These are phyloP conservation scores for Botrytis tulipae DNA, from an alignment of 2,329 filamentous ascomycete genomes.

Conservation along the genomic window DNA sequence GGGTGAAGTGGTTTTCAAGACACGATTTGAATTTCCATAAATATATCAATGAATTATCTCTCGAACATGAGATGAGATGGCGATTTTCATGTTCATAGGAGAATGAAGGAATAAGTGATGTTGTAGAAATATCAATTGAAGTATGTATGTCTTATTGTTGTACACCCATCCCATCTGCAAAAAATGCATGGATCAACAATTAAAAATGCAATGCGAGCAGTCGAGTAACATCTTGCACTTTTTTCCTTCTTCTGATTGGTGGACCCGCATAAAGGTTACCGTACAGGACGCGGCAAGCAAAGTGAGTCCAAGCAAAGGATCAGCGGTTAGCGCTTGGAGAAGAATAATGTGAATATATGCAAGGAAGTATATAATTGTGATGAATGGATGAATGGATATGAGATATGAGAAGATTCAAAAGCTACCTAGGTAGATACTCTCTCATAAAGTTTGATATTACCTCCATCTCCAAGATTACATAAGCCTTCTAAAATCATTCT, in stretches of 20 bases:
- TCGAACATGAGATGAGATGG: not conserved
- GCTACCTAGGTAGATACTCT: too few relatives aligned
- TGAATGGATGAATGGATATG: not conserved
- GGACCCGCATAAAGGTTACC: not conserved
- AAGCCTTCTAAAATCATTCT: not conserved
- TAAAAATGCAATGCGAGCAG: constrained; percentile 7
- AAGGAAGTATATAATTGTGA: too few relatives aligned
- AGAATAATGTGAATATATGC: not conserved
- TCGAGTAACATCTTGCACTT: not conserved
- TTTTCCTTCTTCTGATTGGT: not conserved
- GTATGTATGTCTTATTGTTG: not conserved
- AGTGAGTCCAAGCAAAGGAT: not conserved
- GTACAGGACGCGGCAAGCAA: constrained; percentile 10
- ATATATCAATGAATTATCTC: not conserved
- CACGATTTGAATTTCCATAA: too few relatives aligned
- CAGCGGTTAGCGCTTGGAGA: not conserved
- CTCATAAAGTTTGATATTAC: not conserved
- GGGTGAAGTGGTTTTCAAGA: not conserved
- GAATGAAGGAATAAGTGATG: not conserved
- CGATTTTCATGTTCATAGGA: not conserved
- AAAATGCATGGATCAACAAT: constrained; percentile 6
- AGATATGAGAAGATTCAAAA: not conserved
- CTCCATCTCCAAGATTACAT: not conserved
- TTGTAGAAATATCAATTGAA: not conserved
- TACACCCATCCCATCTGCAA: not conserved